phyloP scores from a whole-genome alignment of 2,329 filamentous ascomycete species.

The Pestalotiopsis sp. region DNA sequence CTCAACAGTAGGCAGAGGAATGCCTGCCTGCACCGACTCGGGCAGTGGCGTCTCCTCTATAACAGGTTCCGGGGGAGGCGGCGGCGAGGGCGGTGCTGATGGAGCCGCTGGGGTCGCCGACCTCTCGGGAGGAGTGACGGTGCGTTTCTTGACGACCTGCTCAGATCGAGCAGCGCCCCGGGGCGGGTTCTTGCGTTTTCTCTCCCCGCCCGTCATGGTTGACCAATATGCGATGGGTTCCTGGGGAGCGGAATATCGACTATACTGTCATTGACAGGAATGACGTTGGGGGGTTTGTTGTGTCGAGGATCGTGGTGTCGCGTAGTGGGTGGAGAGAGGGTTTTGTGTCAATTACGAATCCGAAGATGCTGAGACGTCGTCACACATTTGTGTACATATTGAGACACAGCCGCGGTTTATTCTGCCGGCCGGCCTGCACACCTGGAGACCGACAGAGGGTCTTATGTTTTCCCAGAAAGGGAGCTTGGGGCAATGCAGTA shows the following conservation, averaged over 20 bases:
- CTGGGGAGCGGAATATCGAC: neutral
- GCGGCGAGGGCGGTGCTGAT: constrained; percentile 22
- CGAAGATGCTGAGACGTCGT: neutral
- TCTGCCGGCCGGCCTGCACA: neutral
- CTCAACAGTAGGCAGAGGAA: constrained; percentile 70
- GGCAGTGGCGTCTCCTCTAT: constrained; percentile 50
- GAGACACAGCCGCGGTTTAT: neutral
- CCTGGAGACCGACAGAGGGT: neutral
- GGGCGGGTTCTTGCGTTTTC: constrained; percentile 64
- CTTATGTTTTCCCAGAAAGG: neutral
- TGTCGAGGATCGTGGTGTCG: neutral
- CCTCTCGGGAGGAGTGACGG: constrained; percentile 53
- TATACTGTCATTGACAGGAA: neutral
- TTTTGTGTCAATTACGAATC: constrained; percentile 1
- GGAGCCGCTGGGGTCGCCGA: constrained; percentile 45
- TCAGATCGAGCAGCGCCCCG: constrained; percentile 62
- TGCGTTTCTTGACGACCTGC: constrained; percentile 60
- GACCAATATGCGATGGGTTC: neutral
- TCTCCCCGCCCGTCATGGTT: constrained; percentile 59
- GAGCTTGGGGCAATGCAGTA: neutral
- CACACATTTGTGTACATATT: constrained; percentile 7
- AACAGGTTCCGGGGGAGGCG: constrained; percentile 36
- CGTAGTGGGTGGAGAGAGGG: neutral
- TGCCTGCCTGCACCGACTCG: constrained; percentile 61
- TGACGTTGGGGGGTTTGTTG: neutral